Evolutionary conservation across 805 yeast species (phyloP).

Genomic region (Nakazawaea siamensis): DNA sequence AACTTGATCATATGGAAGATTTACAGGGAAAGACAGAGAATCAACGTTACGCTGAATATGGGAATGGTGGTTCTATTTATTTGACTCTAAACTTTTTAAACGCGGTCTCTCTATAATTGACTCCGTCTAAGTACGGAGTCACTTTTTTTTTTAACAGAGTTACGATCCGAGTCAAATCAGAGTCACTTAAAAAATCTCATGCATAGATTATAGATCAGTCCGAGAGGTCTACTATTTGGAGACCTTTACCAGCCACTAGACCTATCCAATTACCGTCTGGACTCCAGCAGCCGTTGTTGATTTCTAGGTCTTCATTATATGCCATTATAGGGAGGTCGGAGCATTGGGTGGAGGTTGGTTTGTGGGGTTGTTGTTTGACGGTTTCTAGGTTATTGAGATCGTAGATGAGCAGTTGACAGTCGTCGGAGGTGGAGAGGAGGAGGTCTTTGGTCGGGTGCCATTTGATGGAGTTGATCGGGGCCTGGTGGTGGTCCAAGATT

Average conservation of each 20-base stretch:
- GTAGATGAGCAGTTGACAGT: slow-evolving; percentile 67
- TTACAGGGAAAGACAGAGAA: too few relatives aligned
- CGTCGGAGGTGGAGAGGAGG: slow-evolving; percentile 60
- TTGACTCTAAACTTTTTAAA: too few relatives aligned
- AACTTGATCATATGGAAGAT: too few relatives aligned
- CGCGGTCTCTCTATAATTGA: too few relatives aligned
- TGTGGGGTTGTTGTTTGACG: not conserved
- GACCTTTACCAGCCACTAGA: slow-evolving; percentile 56
- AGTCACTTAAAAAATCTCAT: too few relatives aligned
- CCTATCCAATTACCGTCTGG: slow-evolving; percentile 78
- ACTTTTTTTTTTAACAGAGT: too few relatives aligned
- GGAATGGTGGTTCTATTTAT: too few relatives aligned
- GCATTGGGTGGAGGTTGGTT: not conserved
- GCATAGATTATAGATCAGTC: too few relatives aligned
- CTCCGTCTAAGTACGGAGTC: too few relatives aligned
- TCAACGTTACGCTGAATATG: too few relatives aligned
- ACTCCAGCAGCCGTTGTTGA: slow-evolving; percentile 73
- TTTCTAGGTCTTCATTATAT: slow-evolving; percentile 58
- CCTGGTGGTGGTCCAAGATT: slow-evolving; percentile 59
- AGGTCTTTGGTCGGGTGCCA: slow-evolving; percentile 80
- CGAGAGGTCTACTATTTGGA: slow-evolving; percentile 32
- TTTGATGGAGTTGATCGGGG: slow-evolving; percentile 60
- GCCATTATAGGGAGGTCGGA: slow-evolving; percentile 33
- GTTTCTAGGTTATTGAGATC: slow-evolving; percentile 34
- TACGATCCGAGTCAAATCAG: too few relatives aligned